Percentiles rank a stretch among this genome's conserved stretches.
These are phyloP conservation scores for Acer negundo DNA, from an alignment of 345 rosid species.

Conservation along the genomic window DNA sequence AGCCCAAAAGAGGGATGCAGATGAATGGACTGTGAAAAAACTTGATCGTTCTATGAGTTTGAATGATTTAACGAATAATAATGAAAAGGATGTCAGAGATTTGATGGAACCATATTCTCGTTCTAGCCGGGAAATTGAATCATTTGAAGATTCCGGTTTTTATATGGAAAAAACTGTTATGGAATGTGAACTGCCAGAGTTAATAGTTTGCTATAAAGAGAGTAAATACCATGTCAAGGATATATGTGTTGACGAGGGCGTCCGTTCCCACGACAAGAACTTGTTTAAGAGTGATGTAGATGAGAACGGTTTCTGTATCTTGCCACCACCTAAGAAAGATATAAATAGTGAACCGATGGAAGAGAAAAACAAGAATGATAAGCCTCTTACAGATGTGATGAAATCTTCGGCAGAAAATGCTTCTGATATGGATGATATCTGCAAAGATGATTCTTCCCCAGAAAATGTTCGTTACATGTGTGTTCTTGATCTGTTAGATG, in stretches of 20 bases:
- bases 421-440: slow-evolving; percentile 7
- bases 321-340: slow-evolving; percentile 31
- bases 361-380: slow-evolving; percentile 19
- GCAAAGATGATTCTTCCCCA: slow-evolving; percentile 18
- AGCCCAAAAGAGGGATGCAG: slow-evolving; percentile 27
- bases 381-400: slow-evolving; percentile 18
- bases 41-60: slow-evolving; percentile 22
- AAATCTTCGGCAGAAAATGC: slow-evolving; percentile 29
- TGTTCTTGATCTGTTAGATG: not conserved
- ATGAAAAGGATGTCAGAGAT: slow-evolving; percentile 25
- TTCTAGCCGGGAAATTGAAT: slow-evolving; percentile 26
- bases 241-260: slow-evolving; percentile 74
- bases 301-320: slow-evolving; percentile 23
- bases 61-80: slow-evolving; percentile 22
- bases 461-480: slow-evolving; percentile 26
- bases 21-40: slow-evolving; percentile 30
- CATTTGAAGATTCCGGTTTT: slow-evolving; percentile 38
- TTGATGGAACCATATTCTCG: slow-evolving; percentile 22
- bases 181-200: slow-evolving; percentile 61
- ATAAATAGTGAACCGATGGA: slow-evolving; percentile 9
- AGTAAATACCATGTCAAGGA: slow-evolving; percentile 63
- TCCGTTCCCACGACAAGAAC: slow-evolving; percentile 56
- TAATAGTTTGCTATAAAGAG: slow-evolving; percentile 71
- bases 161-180: slow-evolving; percentile 58
- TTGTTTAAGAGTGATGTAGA: slow-evolving; percentile 43